phyloP scores from a whole-genome alignment of 2,329 filamentous ascomycete genomes.

The Fusarium sp. region DNA sequence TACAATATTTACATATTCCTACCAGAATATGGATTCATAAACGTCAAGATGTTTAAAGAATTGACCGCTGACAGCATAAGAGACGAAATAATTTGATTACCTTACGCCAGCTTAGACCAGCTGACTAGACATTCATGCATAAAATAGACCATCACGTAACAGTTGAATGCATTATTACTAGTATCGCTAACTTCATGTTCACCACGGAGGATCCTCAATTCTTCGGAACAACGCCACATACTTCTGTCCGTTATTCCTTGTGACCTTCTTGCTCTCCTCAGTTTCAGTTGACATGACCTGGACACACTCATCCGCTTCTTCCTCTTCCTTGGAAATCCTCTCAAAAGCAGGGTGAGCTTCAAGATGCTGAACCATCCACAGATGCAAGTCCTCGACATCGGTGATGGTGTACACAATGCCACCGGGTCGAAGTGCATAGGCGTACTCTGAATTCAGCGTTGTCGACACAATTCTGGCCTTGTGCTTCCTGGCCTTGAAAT shows the following conservation, averaged over 20 bases:
- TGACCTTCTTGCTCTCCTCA: constrained; percentile 97
- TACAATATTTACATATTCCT: background rate
- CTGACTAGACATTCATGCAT: background rate
- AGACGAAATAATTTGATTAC: background rate
- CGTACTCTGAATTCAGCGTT: constrained; percentile 92
- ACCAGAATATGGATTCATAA: background rate
- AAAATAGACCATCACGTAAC: background rate
- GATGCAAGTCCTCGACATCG: constrained; percentile 92
- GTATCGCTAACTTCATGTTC: constrained; percentile 32
- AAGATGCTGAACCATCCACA: constrained; percentile 93
- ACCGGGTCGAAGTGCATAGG: constrained; percentile 83
- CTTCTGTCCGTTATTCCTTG: constrained; percentile 88
- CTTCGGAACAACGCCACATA: constrained; percentile 90
- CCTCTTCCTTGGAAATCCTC: constrained; percentile 74
- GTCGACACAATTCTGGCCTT: constrained; percentile 94
- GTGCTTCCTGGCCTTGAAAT: constrained; percentile 97
- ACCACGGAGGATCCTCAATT: constrained; percentile 83
- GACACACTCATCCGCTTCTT: constrained; percentile 77
- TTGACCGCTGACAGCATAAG: background rate
- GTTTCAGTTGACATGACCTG: constrained; percentile 83
- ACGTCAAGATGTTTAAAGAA: background rate
- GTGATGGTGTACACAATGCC: constrained; percentile 96
- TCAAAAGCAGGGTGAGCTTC: constrained; percentile 82
- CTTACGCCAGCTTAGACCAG: background rate
- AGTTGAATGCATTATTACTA: background rate